Percentiles rank a stretch among this genome's conserved stretches.
Conservation (phyloP, 2,329 filamentous ascomycete genomes). For the Metarhizium sp. region DNA sequence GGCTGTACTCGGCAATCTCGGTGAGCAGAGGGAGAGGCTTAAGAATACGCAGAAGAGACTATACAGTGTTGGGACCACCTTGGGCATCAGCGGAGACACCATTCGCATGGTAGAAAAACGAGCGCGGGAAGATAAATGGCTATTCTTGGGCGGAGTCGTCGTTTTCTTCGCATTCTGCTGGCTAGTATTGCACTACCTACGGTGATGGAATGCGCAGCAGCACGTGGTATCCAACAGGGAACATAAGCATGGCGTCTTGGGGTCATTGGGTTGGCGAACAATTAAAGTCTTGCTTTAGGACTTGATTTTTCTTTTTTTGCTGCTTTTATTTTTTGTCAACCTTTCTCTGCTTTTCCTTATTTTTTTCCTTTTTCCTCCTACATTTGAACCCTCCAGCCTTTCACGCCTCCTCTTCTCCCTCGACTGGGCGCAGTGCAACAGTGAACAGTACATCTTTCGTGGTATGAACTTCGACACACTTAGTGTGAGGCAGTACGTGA, state of each 20-base stretch:
- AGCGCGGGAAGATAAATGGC: slow-evolving; percentile 95
- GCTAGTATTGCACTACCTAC: slow-evolving; percentile 76
- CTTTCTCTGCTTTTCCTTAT: neutral
- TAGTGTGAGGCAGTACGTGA: slow-evolving; percentile 51
- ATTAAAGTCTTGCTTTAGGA: neutral
- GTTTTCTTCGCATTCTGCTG: slow-evolving; percentile 90
- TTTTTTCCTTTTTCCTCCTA: neutral
- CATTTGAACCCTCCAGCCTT: neutral
- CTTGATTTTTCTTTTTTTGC: neutral
- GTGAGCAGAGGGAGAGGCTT: slow-evolving; percentile 84
- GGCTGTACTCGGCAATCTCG: slow-evolving; percentile 80
- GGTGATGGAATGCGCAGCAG: slow-evolving; percentile 22
- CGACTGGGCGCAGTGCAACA: slow-evolving; percentile 45
- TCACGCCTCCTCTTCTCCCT: slow-evolving; percentile 24
- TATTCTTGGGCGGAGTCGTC: slow-evolving; percentile 80
- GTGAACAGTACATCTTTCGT: slow-evolving; percentile 64
- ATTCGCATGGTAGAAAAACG: slow-evolving; percentile 93
- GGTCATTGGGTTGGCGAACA: slow-evolving; percentile 6
- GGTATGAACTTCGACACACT: slow-evolving; percentile 53
- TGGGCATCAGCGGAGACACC: slow-evolving; percentile 89
- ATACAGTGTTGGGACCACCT: slow-evolving; percentile 87
- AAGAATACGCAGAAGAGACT: slow-evolving; percentile 88
- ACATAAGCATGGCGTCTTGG: slow-evolving; percentile 10
- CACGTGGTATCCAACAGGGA: neutral
- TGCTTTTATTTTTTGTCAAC: neutral